Evolutionary conservation across 2,329 filamentous ascomycete genomes (phyloP), one percentile per base, ranked within the genome.

Genomic region (Penicillium sp.): DNA sequence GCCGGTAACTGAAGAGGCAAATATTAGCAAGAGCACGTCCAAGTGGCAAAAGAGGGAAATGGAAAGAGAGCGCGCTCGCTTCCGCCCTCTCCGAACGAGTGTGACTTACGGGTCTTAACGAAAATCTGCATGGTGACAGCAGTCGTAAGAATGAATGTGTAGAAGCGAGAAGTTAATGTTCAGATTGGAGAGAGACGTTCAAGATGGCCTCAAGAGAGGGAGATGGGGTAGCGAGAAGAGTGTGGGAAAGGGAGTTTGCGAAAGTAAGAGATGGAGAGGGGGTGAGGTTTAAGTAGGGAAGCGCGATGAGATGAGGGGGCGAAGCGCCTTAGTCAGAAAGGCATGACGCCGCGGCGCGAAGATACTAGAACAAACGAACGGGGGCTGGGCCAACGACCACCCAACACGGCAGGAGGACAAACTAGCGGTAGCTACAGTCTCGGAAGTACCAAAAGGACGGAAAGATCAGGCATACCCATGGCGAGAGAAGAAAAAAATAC

Each of bases 81-180:
- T 18, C 18, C 18, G 3, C 18, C 18, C 2, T 18, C 18, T 18
- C 18, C 18, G 18, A 18, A 18, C 18, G 29, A 32, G 29, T 3
- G 11, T 3, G 29, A 85, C 85, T 81, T 78, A 89, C 85, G 82
- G 63, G 90, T 95, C 85, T 95, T 95, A 66, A 95, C 90, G 75
- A 95, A 96, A 80, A 96, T 95, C 81, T 95, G 90, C 90, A 95
- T 94, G 73, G 60, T 83, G 73, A 58, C 66, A 40, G 48, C 47
- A 49, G 46, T 40, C 45, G 51, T 43, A 53, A 45, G 46, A 51
- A 39, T 39, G 39, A 5, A 36, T 5, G n/a, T 29, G 11, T 7
- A n/a, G 18, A 47, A 39, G 52, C 43, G 47, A 18, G 45, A 37
- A 47, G 50, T 61, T 45, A 48, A 45, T 45, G 42, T 25, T 36